phyloP scores from a whole-genome alignment of 768 basidiomycete genomes.

The Boletus subparvulus region DNA sequence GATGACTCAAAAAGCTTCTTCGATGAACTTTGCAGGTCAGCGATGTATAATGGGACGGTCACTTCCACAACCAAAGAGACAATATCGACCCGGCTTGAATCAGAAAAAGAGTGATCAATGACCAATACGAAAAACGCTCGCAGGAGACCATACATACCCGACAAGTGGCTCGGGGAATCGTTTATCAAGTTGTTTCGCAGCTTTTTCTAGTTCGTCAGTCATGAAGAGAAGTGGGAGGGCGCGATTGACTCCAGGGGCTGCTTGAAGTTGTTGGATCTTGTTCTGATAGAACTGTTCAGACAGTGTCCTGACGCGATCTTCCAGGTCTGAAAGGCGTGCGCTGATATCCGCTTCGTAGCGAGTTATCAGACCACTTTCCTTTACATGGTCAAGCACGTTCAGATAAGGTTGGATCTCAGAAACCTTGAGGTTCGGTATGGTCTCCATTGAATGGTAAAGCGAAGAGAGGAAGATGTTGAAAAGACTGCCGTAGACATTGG shows the following conservation, averaged over 20 bases:
- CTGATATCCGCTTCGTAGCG: constrained; percentile 72
- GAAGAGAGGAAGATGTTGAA: constrained; percentile 86
- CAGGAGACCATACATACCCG: constrained; percentile 49
- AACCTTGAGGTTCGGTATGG: constrained; percentile 69
- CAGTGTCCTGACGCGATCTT: constrained; percentile 61
- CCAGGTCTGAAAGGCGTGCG: constrained; percentile 65
- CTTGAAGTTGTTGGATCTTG: constrained; percentile 62
- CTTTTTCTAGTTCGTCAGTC: constrained; percentile 89
- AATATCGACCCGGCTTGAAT: constrained; percentile 63
- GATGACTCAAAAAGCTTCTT: constrained; percentile 79
- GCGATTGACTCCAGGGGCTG: constrained; percentile 73
- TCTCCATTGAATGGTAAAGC: constrained; percentile 82
- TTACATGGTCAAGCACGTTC: constrained; percentile 66
- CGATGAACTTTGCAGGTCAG: constrained; percentile 66
- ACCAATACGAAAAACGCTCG: neutral
- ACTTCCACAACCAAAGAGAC: constrained; percentile 73
- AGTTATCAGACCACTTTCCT: constrained; percentile 66
- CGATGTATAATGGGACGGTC: constrained; percentile 61
- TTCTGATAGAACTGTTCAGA: constrained; percentile 59
- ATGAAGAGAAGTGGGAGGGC: constrained; percentile 79
- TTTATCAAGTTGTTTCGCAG: constrained; percentile 79
- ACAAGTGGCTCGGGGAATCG: constrained; percentile 82
- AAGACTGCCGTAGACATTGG: constrained; percentile 64
- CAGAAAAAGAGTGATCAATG: neutral
- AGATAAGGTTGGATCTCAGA: constrained; percentile 67